Evolutionary conservation across 805 yeast genomes (phyloP).

Genomic region (Schwanniomyces sp.): DNA sequence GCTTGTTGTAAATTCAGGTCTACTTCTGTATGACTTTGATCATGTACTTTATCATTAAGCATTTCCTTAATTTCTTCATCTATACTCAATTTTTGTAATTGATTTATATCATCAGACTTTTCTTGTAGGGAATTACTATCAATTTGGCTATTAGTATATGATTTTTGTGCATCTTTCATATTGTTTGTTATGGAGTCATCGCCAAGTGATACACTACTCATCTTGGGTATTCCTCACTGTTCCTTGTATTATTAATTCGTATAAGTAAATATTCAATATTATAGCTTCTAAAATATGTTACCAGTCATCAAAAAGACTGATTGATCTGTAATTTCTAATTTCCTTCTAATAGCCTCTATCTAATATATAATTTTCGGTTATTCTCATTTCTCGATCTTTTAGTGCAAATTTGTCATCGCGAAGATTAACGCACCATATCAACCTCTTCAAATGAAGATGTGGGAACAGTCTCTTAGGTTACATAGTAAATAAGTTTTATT

Average conservation of each 20-base stretch:
- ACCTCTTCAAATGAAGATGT: too few relatives aligned
- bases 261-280: neutral
- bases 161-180: constrained; percentile 1
- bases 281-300: neutral
- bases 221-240: constrained; percentile 3
- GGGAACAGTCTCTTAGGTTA: too few relatives aligned
- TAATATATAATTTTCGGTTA: neutral
- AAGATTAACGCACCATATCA: neutral
- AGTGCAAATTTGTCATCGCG: neutral
- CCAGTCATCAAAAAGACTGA: constrained; percentile 1
- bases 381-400: constrained; percentile 1
- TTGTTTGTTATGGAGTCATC: constrained; percentile 13
- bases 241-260: neutral
- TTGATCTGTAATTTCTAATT: neutral
- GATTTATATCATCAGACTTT: neutral
- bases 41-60: constrained; percentile 4
- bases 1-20: constrained; percentile 4
- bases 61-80: constrained; percentile 12
- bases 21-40: neutral
- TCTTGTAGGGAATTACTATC: constrained; percentile 1
- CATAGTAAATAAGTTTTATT: too few relatives aligned
- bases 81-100: constrained; percentile 5
- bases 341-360: neutral
- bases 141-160: neutral
- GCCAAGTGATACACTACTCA: constrained; percentile 16